These are phyloP conservation scores for Acacia acuminata DNA, from an alignment of 306 rosid species.

Conservation along the genomic window DNA sequence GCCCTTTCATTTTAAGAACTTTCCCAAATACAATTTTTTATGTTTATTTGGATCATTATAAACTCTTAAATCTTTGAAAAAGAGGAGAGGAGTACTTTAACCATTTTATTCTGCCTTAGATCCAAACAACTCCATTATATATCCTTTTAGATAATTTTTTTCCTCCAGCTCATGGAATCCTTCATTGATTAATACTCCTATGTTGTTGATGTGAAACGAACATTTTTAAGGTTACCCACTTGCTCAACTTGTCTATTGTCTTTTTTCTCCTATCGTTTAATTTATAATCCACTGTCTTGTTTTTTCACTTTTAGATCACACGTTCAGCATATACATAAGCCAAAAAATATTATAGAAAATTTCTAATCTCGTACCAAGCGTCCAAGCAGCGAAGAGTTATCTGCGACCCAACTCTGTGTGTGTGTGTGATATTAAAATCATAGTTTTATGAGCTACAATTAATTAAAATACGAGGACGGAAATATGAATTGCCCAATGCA, in stretches of 20 bases:
- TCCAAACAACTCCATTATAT: not conserved
- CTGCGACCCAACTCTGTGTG: not conserved
- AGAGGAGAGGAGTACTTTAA: not conserved
- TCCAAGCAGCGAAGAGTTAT: not conserved
- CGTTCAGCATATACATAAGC: not conserved
- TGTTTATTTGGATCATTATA: too few relatives aligned
- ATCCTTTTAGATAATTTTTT: not conserved
- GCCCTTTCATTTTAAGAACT: too few relatives aligned
- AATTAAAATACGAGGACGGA: not conserved
- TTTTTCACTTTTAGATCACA: not conserved
- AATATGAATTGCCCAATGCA: not conserved
- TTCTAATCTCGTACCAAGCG: not conserved
- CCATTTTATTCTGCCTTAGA: not conserved
- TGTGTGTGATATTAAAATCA: too few relatives aligned
- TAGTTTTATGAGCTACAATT: not conserved
- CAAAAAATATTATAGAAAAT: not conserved
- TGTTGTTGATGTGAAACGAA: not conserved
- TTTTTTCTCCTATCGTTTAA: not conserved
- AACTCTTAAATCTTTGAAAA: too few relatives aligned
- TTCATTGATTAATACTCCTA: not conserved
- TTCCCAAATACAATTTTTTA: too few relatives aligned
- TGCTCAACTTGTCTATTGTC: constrained; percentile 1
- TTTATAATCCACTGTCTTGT: not conserved
- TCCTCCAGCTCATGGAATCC: not conserved
- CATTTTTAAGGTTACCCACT: constrained; percentile 16